A percentile compares a stretch with the other conserved stretches of the same genome.
These are phyloP conservation scores for Pulveroboletus sp. DNA, from an alignment of 768 basidiomycete genomes.

Conservation along the genomic window DNA sequence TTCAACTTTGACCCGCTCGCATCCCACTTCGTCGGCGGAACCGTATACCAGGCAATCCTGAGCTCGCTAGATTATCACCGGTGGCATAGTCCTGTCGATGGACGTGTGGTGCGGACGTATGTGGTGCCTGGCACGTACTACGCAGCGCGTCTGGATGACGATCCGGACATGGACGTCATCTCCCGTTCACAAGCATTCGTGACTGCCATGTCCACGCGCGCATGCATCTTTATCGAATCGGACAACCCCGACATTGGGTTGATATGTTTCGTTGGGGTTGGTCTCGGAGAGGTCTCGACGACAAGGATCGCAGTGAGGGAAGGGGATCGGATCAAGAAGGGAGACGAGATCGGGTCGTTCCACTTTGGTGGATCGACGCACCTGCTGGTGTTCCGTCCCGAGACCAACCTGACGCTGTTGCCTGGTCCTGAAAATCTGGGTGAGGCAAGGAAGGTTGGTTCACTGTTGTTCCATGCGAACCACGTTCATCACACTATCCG, in stretches of 20 bases:
- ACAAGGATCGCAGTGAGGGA: slow-evolving; percentile 47
- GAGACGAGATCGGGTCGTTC: slow-evolving; percentile 60
- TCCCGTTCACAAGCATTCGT: slow-evolving; percentile 34
- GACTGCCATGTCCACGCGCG: slow-evolving; percentile 50
- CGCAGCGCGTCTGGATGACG: slow-evolving; percentile 31
- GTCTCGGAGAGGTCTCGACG: slow-evolving; percentile 65
- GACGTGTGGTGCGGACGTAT: slow-evolving; percentile 39
- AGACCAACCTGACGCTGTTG: slow-evolving; percentile 22
- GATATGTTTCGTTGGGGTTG: slow-evolving; percentile 57
- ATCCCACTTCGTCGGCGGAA: slow-evolving; percentile 46
- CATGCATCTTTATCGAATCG: slow-evolving; percentile 57
- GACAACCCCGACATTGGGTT: slow-evolving; percentile 53
- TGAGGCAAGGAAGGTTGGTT: slow-evolving; percentile 13
- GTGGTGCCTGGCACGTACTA: slow-evolving; percentile 53
- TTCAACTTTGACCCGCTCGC: slow-evolving; percentile 42
- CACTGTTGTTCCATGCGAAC: slow-evolving; percentile 20
- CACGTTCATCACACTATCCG: not conserved
- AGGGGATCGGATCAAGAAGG: slow-evolving; percentile 45
- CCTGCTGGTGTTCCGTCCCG: slow-evolving; percentile 42
- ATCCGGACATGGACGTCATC: slow-evolving; percentile 26
- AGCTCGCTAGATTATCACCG: slow-evolving; percentile 55
- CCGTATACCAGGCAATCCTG: slow-evolving; percentile 58
- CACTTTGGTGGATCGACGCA: slow-evolving; percentile 62
- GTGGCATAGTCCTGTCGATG: slow-evolving; percentile 59
- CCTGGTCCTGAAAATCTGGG: slow-evolving; percentile 5